phyloP scores from a whole-genome alignment of 78 protist genomes.

The Planoprotostelium fungivorum region DNA sequence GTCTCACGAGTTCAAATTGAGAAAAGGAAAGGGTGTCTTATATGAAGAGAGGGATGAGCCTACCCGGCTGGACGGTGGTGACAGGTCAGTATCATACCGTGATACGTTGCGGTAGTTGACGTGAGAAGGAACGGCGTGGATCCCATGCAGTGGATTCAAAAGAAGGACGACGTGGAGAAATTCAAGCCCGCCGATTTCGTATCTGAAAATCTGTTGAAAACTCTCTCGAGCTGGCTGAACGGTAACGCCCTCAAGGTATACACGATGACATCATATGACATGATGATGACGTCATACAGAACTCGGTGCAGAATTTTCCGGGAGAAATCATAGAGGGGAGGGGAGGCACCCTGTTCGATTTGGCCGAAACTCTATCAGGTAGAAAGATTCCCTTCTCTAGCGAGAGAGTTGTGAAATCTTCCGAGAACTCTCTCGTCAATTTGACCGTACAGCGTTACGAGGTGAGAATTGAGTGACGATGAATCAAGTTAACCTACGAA shows the following conservation, averaged over 20 bases:
- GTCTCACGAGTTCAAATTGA: not conserved
- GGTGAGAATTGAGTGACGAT: not conserved
- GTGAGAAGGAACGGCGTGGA: not conserved
- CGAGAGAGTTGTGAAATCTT: not conserved
- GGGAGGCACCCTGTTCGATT: not conserved
- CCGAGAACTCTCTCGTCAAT: not conserved
- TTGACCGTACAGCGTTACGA: not conserved
- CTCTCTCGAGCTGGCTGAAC: slow-evolving; percentile 18
- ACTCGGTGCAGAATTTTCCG: not conserved
- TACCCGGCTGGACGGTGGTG: not conserved
- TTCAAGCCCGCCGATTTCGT: not conserved
- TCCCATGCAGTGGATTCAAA: not conserved
- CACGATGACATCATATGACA: not conserved
- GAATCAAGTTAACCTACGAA: not conserved
- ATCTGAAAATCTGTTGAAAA: not conserved
- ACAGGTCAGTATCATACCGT: too few species aligned
- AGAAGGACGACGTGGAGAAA: not conserved
- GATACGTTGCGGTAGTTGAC: not conserved
- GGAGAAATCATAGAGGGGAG: not conserved
- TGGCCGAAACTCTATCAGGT: not conserved
- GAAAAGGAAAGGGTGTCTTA: not conserved
- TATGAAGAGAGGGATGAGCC: not conserved
- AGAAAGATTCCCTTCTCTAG: not conserved
- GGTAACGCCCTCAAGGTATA: slow-evolving; percentile 14
- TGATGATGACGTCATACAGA: not conserved